Conservation (phyloP, 2,329 filamentous ascomycete genomes). For the Trichoderma afroharzianum region DNA sequence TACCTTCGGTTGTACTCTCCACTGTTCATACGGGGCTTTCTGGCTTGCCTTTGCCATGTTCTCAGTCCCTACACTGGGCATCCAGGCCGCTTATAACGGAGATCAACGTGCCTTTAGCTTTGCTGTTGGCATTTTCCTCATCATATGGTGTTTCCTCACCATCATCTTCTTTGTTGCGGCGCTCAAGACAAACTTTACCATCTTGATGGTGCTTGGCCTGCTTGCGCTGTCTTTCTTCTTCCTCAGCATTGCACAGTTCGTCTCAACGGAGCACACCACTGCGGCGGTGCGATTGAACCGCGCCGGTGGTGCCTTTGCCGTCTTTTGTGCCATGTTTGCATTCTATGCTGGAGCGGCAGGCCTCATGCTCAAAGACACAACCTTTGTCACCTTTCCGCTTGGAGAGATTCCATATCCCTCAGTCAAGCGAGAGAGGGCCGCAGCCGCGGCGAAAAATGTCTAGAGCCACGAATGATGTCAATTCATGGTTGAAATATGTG, state of each 20-base stretch:
- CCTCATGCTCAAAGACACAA: slow-evolving; percentile 40
- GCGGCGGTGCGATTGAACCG: slow-evolving; percentile 44
- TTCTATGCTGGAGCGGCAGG: slow-evolving; percentile 41
- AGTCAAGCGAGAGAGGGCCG: not conserved
- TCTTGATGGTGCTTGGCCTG: slow-evolving; percentile 55
- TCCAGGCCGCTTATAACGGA: slow-evolving; percentile 42
- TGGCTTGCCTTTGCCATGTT: slow-evolving; percentile 60
- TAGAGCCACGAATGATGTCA: not conserved
- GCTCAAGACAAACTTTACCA: slow-evolving; percentile 55
- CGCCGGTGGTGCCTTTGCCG: slow-evolving; percentile 37
- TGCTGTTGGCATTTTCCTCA: slow-evolving; percentile 55
- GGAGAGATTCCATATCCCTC: slow-evolving; percentile 30
- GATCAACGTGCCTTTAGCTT: slow-evolving; percentile 41
- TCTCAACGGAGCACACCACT: slow-evolving; percentile 34
- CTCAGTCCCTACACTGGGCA: slow-evolving; percentile 48
- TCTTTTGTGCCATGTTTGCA: slow-evolving; percentile 35
- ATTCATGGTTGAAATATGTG: not conserved
- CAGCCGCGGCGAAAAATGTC: not conserved
- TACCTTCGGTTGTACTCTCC: slow-evolving; percentile 59
- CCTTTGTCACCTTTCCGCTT: slow-evolving; percentile 39
- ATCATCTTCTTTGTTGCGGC: slow-evolving; percentile 53
- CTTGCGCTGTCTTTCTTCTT: slow-evolving; percentile 57
- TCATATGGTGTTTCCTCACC: slow-evolving; percentile 59
- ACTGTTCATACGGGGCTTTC: slow-evolving; percentile 59
- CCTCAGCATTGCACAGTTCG: slow-evolving; percentile 55